Base-by-base conservation (phyloP, 1,284 basidiomycete species). In the Lignosus rhinocerotis region DNA sequence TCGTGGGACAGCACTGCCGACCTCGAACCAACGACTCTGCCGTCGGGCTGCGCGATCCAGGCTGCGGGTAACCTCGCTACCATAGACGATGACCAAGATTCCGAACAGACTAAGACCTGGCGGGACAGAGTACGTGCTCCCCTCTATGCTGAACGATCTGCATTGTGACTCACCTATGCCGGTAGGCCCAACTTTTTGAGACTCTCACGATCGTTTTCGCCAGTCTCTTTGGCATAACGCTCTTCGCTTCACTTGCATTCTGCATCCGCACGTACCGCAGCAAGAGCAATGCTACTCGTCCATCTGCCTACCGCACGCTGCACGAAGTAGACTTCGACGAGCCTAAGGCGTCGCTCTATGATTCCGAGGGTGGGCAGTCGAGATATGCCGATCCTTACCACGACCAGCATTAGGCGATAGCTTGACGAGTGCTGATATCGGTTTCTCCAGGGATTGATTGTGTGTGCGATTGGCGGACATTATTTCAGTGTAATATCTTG, bases 311-410 rank as follows among this genome's bases (percentile, higher is more conserved):
- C 62, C 56, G 61, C 55, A 65, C 53, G 43, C 51, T 68, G 11
- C 65, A 69, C 57, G 55, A 54, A 10, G 58, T 53, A 34, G 68
- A 69, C 58, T 33, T 47, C 16, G 48, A 42, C 33, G 64, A 53
- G 48, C 61, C 58, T 38, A 57, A 66, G 44, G 63, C 58, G 3
- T 62, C 64, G 30, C 55, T 70, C 33, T 68, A 70, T 50, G 68
- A 66, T 38, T 63, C 65, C 38, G 68, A 70, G 53, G 69, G 68
- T n/a, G 63, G 61, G 45, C n/a, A 33, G 30, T 54, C 61, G 32
- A 63, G 57, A 43, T 69, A 69, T 55, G 51, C 67, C 5, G 66
- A 69, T 48, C 69, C 69, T 7, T 70, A 70, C 66, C 46, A 54
- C 32, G 68, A 69, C 58, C 51, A 59, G 50, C 33, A 58, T 55